A percentile compares a stretch with the other conserved stretches of the same genome.
Evolutionary conservation across 2,329 filamentous ascomycete genomes (phyloP).

Genomic region (Thielaviopsis ethacetica): DNA sequence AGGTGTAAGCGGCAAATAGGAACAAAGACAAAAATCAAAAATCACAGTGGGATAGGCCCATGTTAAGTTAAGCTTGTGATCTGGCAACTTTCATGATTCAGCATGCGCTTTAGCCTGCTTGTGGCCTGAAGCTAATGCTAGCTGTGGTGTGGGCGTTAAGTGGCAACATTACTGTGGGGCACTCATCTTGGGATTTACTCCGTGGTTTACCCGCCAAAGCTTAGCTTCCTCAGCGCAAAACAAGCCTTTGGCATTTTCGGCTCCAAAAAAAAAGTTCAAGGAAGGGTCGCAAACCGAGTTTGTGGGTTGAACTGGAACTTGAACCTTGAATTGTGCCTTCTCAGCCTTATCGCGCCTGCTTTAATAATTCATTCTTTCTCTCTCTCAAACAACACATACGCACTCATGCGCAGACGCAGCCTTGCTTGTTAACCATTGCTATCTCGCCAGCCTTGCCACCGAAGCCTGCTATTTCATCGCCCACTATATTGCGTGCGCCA

Average conservation of each 20-base stretch:
- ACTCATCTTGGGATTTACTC: background rate
- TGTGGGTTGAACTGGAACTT: background rate
- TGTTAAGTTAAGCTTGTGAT: constrained; percentile 4
- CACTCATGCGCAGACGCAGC: background rate
- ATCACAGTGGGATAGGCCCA: background rate
- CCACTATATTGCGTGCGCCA: background rate
- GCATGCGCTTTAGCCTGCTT: background rate
- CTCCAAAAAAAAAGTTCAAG: background rate
- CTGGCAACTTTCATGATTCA: constrained; percentile 5
- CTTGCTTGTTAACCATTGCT: background rate
- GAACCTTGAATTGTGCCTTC: background rate
- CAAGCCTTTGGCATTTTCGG: background rate
- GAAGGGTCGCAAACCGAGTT: background rate
- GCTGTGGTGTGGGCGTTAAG: background rate
- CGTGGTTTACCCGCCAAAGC: background rate
- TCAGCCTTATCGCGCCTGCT: background rate
- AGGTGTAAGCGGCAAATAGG: background rate
- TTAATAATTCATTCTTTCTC: background rate
- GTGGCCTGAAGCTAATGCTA: background rate
- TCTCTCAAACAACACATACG: background rate
- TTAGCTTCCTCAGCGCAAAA: background rate
- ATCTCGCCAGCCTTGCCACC: background rate
- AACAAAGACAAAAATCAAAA: background rate
- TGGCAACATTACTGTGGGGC: background rate
- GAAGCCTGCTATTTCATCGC: background rate